phyloP scores from a whole-genome alignment of 257 asterid species.

The Nicotiana obtusifolia region DNA sequence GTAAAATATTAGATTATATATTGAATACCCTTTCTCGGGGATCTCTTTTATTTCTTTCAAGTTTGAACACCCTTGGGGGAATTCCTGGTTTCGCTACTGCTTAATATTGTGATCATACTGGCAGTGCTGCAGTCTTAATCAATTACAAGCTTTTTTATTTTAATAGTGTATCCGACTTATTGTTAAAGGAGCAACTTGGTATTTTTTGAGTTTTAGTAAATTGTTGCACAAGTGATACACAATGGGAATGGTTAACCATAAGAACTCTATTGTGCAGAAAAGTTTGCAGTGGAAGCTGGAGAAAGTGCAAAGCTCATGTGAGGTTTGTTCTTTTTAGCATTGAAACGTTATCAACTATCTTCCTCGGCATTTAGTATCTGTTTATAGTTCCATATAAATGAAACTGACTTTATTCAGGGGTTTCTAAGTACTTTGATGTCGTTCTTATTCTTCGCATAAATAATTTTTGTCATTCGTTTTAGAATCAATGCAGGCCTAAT shows the following conservation, averaged over 20 bases:
- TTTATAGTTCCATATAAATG: neutral
- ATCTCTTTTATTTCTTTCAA: no score
- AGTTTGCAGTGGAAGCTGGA: slow-evolving; percentile 25
- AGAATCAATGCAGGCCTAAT: slow-evolving; percentile 55
- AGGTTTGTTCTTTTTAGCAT: slow-evolving; percentile 40
- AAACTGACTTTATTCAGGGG: neutral
- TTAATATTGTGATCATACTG: neutral
- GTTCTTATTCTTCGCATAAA: neutral
- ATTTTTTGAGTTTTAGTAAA: neutral
- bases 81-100: no score
- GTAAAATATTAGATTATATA: no score
- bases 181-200: neutral
- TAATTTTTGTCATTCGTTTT: slow-evolving; percentile 32
- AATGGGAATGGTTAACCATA: neutral
- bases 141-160: neutral
- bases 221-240: neutral
- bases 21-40: no score
- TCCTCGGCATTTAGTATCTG: neutral
- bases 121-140: neutral
- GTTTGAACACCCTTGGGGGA: no score
- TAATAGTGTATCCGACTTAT: neutral
- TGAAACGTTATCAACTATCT: neutral
- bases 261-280: slow-evolving; percentile 36
- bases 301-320: slow-evolving; percentile 26
- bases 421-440: neutral